A percentile compares a stretch with the other conserved stretches of the same genome.
These are phyloP conservation scores for Rhodotorula kratochvilovae DNA, from an alignment of 768 basidiomycete genomes.

Conservation along the genomic window DNA sequence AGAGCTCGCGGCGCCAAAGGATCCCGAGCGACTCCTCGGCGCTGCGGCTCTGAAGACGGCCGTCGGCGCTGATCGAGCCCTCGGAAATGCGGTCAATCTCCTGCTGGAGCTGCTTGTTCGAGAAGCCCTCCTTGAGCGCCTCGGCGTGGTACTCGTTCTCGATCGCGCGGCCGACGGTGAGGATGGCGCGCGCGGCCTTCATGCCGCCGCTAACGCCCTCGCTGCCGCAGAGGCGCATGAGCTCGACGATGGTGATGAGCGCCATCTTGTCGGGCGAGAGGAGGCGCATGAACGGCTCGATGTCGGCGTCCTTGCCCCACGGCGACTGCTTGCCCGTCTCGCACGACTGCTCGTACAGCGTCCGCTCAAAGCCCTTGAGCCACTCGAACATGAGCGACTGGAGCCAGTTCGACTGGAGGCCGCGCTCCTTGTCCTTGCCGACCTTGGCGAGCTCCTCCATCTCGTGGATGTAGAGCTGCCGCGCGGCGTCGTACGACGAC, in stretches of 20 bases:
- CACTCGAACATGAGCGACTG: slow-evolving; percentile 82
- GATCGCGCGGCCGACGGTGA: slow-evolving; percentile 73
- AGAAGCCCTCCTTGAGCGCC: slow-evolving; percentile 53
- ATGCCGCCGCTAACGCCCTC: slow-evolving; percentile 71
- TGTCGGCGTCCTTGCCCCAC: slow-evolving; percentile 43
- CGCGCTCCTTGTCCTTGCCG: slow-evolving; percentile 51
- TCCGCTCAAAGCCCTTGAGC: slow-evolving; percentile 60
- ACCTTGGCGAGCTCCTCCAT: slow-evolving; percentile 56
- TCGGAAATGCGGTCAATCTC: slow-evolving; percentile 34
- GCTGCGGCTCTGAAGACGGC: slow-evolving; percentile 58
- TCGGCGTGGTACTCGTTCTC: slow-evolving; percentile 87
- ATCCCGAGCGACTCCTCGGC: slow-evolving; percentile 47
- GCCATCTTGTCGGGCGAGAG: slow-evolving; percentile 74
- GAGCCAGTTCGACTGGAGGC: slow-evolving; percentile 52
- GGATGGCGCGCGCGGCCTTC: slow-evolving; percentile 78
- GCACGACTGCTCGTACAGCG: slow-evolving; percentile 56
- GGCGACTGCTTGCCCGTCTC: slow-evolving; percentile 16
- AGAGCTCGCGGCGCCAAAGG: slow-evolving; percentile 36
- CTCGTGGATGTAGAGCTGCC: slow-evolving; percentile 64
- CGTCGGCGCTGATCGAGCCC: slow-evolving; percentile 19
- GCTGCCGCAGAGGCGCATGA: slow-evolving; percentile 66
- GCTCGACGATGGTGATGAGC: slow-evolving; percentile 79
- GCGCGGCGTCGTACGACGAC: slow-evolving; percentile 77
- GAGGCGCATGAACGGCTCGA: slow-evolving; percentile 70
- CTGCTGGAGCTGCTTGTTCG: slow-evolving; percentile 33